phyloP scores from a whole-genome alignment of 129 eudicot genomes.

The Artemisia annua region DNA sequence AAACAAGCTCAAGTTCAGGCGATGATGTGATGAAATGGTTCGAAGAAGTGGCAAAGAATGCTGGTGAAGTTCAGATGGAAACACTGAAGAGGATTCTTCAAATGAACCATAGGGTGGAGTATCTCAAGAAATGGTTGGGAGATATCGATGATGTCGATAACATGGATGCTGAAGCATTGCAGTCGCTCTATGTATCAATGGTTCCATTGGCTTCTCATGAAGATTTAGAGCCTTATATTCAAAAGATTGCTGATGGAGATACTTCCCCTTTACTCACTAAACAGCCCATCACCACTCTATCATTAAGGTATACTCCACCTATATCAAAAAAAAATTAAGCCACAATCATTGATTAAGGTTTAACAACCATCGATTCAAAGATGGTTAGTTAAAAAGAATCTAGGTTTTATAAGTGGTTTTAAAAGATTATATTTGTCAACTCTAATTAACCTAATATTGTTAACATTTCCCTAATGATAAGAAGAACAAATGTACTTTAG shows the following conservation, averaged over 20 bases:
- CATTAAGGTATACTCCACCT: slow-evolving; percentile 47
- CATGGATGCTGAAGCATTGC: slow-evolving; percentile 45
- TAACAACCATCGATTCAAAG: no score
- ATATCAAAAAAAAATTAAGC: no score
- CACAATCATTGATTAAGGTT: no score
- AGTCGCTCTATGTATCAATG: slow-evolving; percentile 44
- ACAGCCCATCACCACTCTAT: slow-evolving; percentile 64
- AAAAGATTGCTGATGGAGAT: slow-evolving; percentile 77
- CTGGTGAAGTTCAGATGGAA: slow-evolving; percentile 54
- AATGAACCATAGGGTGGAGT: slow-evolving; percentile 56
- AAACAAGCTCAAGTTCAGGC: slow-evolving; percentile 18
- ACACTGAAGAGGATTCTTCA: slow-evolving; percentile 54
- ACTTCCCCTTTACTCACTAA: slow-evolving; percentile 62
- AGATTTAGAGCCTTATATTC: slow-evolving; percentile 80
- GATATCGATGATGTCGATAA: slow-evolving; percentile 40
- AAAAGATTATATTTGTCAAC: no score
- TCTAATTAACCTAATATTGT: no score
- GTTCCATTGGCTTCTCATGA: slow-evolving; percentile 77
- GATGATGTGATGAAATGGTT: slow-evolving; percentile 53
- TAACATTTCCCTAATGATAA: no score
- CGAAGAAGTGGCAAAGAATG: slow-evolving; percentile 54
- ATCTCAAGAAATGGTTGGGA: slow-evolving; percentile 65
- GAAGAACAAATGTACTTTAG: no score
- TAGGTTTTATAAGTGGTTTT: no score
- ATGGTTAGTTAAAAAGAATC: not conserved